Base-by-base conservation (phyloP, 2,329 filamentous ascomycete species). In the Ceratocystis papillata region DNA sequence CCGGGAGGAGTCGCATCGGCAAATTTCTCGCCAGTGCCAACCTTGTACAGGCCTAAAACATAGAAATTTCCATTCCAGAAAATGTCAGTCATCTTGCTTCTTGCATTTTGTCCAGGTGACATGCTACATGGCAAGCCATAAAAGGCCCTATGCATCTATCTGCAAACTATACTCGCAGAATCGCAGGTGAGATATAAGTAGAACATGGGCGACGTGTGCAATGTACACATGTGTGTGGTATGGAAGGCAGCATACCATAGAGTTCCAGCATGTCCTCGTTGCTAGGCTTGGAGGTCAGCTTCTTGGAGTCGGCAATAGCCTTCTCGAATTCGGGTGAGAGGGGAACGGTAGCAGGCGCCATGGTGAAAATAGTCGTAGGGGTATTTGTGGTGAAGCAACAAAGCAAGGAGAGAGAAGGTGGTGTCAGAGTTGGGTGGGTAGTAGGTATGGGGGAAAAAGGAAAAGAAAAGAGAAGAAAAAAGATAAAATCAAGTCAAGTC, bases 181-280 rank as follows among this genome's bases (percentile, higher is more conserved):
- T 15, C 12, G 12, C 37, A 41, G 37, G 1, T 41, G 37, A 12
- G 37, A 41, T 15, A 41, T 15, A 12, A 41, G 37, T 15, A 12
- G 10, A 12, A 12, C 3, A 37, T 41, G 10, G 3, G 37, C 37
- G 10, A 12, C 10, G 10, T 41, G 37, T 41, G 37, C 10, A 1
- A 3, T 41, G 10, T 41, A 41, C 37, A 41, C 37, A 4, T 41
- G 37, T 12, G 0, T 41, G 37, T 41, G 37, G 3, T 15, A 41
- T 41, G 37, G 12, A 41, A 45, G 65, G 44, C 65, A 45, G 65
- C 80, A 68, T 73, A 83, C 82, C 80, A 73, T 84, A 84, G 71
- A 84, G 77, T 72, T 84, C 76, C 71, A 90, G 83, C 61, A 88
- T 79, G 70, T 89, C 83, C 22, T 84, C 79, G 76, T 84, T 82